phyloP scores from a whole-genome alignment of 345 rosid species.

The Eucalyptus tenuipes region DNA sequence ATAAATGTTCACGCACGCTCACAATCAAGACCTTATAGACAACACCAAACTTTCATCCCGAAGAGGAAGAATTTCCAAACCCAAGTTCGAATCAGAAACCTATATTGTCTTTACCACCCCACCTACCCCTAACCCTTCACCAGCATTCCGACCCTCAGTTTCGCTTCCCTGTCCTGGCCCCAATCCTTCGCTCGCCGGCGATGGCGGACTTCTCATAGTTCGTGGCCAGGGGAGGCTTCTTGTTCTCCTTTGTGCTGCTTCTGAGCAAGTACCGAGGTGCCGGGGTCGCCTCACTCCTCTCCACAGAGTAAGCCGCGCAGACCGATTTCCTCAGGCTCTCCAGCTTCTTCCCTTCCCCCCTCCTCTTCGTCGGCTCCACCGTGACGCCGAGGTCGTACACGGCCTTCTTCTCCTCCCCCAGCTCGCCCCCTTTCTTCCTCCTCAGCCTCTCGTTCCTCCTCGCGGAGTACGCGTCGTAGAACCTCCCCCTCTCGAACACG shows the following conservation, averaged over 20 bases:
- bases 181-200: not conserved
- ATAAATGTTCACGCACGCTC: not conserved
- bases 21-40: not conserved
- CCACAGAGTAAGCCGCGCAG: slow-evolving; percentile 28
- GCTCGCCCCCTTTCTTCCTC: slow-evolving; percentile 42
- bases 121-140: not conserved
- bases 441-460: slow-evolving; percentile 75
- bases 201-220: slow-evolving; percentile 2
- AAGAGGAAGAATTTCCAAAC: not conserved
- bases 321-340: slow-evolving; percentile 45
- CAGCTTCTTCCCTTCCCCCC: slow-evolving; percentile 41
- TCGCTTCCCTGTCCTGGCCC: not conserved
- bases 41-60: not conserved
- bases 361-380: slow-evolving; percentile 41
- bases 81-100: not conserved
- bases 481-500: slow-evolving; percentile 72
- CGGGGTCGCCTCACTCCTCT: slow-evolving; percentile 4
- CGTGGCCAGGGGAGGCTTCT: slow-evolving; percentile 46
- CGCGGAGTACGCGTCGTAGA: slow-evolving; percentile 72
- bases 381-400: slow-evolving; percentile 52
- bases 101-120: not conserved
- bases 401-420: slow-evolving; percentile 3
- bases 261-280: slow-evolving; percentile 62
- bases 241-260: slow-evolving; percentile 69
- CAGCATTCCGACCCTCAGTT: not conserved